phyloP scores from a whole-genome alignment of 1,139 yeast genomes.

The Meyerozyma elateridarum region DNA sequence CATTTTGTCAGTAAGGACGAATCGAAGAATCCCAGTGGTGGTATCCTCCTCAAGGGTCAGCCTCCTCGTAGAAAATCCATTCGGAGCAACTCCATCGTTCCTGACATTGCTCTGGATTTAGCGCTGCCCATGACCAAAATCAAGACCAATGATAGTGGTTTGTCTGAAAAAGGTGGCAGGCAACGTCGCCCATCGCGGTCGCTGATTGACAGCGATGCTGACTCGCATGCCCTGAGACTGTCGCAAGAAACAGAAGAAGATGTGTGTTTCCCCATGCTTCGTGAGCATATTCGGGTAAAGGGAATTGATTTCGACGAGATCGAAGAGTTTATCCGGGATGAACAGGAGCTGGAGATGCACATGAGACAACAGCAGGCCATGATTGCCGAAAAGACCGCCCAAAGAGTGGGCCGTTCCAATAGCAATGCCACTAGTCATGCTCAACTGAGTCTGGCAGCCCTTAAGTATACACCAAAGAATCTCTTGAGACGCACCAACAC shows the following conservation, averaged over 20 bases:
- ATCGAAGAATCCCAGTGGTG: neutral
- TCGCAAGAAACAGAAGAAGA: conserved; percentile 92
- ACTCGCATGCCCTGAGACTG: conserved; percentile 66
- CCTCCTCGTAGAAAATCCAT: conserved; percentile 12
- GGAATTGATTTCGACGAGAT: conserved; percentile 79
- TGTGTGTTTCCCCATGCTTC: conserved; percentile 92
- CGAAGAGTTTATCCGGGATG: conserved; percentile 66
- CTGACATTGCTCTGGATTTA: conserved; percentile 24
- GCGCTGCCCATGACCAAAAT: conserved; percentile 29
- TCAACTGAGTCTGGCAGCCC: conserved; percentile 40
- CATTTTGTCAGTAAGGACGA: conserved; percentile 7
- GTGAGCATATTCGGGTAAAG: conserved; percentile 62
- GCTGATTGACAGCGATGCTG: conserved; percentile 56
- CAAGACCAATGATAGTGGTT: conserved; percentile 31
- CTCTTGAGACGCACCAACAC: conserved; percentile 22
- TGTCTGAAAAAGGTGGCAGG: conserved; percentile 12
- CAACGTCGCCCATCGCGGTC: conserved; percentile 33
- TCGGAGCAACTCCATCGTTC: conserved; percentile 14
- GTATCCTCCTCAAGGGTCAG: conserved; percentile 7
- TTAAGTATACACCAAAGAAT: conserved; percentile 55
- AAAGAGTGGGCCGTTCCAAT: conserved; percentile 22
- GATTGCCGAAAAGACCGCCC: conserved; percentile 10
- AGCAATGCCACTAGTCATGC: conserved; percentile 21
- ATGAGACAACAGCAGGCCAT: conserved; percentile 22
- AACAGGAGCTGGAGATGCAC: conserved; percentile 26